A percentile compares a stretch with the other conserved stretches of the same genome.
Evolutionary conservation across 139 green algal species (phyloP).

Genomic region (Zygnema cylindricum): DNA sequence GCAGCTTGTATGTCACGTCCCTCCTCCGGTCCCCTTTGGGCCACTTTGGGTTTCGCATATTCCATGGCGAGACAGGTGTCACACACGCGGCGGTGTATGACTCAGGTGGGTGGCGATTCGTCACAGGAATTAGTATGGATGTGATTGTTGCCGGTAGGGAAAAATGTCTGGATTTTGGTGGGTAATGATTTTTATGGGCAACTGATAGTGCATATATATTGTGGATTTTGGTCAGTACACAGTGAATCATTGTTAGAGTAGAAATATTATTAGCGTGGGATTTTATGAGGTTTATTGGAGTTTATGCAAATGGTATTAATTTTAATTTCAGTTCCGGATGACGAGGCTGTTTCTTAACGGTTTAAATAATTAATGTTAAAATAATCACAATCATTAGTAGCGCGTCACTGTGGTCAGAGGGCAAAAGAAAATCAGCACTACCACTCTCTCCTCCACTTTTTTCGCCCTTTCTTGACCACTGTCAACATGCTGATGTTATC

Average conservation of each 20-base stretch:
- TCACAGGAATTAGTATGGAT: background rate
- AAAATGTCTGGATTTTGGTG: background rate
- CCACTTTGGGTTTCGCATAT: constrained; percentile 1
- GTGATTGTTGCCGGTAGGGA: background rate
- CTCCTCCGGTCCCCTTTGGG: background rate
- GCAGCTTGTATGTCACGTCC: background rate
- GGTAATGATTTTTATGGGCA: background rate
- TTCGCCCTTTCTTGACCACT: too few species aligned
- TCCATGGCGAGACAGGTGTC: background rate
- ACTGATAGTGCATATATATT: background rate
- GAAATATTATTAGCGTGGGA: background rate
- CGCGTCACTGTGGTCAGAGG: too few species aligned
- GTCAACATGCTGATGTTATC: background rate
- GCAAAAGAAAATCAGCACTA: too few species aligned
- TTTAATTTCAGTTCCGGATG: too few species aligned
- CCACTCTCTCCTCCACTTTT: too few species aligned
- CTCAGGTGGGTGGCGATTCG: background rate
- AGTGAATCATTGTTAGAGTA: background rate
- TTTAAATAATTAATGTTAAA: too few species aligned
- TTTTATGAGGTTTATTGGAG: too few species aligned
- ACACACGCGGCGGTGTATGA: background rate
- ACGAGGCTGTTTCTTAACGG: too few species aligned
- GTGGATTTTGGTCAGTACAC: background rate
- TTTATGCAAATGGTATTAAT: too few species aligned
- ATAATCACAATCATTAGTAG: too few species aligned